Conservation (phyloP, 768 basidiomycete species). For the Tephrocybe sp. region DNA sequence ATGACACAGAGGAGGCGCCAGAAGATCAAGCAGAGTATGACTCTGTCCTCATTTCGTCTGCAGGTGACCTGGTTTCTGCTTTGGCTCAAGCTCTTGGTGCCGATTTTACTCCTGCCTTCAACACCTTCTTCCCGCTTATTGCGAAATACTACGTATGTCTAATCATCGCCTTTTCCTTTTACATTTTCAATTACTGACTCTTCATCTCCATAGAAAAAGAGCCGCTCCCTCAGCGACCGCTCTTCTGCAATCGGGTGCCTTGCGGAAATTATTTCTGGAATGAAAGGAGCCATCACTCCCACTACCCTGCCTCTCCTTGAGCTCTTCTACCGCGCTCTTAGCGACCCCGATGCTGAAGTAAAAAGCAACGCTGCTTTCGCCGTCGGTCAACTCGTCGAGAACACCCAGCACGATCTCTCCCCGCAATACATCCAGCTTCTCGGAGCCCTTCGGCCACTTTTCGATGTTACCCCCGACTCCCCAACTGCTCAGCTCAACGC, state of each 20-base stretch:
- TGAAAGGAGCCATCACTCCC: conserved; percentile 83
- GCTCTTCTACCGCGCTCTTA: conserved; percentile 79
- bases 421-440: conserved; percentile 80
- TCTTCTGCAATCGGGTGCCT: conserved; percentile 92
- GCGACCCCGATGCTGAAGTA: conserved; percentile 88
- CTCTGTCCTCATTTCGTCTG: conserved; percentile 90
- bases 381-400: conserved; percentile 84
- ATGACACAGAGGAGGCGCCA: conserved; percentile 79
- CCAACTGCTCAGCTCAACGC: conserved; percentile 74
- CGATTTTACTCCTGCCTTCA: conserved; percentile 81
- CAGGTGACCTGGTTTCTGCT: conserved; percentile 89
- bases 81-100: conserved; percentile 82
- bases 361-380: conserved; percentile 97
- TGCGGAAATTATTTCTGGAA: conserved; percentile 92
- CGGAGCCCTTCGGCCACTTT: conserved; percentile 75
- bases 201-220: conserved; percentile 61
- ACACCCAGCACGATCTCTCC: conserved; percentile 78
- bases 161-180: not conserved
- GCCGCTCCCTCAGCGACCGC: conserved; percentile 84
- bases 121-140: conserved; percentile 85
- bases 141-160: conserved; percentile 84
- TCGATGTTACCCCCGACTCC: conserved; percentile 61
- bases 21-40: conserved; percentile 96
- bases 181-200: not conserved
- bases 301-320: conserved; percentile 80